These are phyloP conservation scores for Venturia aucupariae DNA, from an alignment of 2,329 filamentous ascomycete genomes.

Conservation along the genomic window DNA sequence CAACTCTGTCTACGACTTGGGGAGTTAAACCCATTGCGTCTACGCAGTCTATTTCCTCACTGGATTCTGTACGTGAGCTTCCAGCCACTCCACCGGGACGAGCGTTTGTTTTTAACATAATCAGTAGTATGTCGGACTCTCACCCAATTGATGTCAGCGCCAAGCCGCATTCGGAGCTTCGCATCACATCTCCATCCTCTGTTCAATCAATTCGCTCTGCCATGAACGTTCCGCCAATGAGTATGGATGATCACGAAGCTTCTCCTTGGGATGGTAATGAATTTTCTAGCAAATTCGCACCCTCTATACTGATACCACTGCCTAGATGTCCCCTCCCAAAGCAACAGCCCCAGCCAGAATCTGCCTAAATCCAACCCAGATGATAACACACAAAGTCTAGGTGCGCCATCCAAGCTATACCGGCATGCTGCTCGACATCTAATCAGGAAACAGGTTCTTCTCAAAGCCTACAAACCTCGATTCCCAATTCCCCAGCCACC, in stretches of 20 bases:
- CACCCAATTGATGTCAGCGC: neutral
- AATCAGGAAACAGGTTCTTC: neutral
- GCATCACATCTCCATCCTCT: neutral
- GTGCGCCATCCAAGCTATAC: conserved; percentile 16
- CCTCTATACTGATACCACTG: neutral
- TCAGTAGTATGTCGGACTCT: neutral
- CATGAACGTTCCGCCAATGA: conserved; percentile 10
- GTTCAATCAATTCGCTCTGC: conserved; percentile 4
- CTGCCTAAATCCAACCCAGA: conserved; percentile 30
- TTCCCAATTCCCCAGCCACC: neutral
- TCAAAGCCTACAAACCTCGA: neutral
- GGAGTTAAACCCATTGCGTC: neutral
- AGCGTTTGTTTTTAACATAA: neutral
- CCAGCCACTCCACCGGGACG: neutral
- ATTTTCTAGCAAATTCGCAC: neutral
- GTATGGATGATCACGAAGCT: conserved; percentile 34
- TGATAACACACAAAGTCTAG: conserved; percentile 21
- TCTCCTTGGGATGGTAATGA: conserved; percentile 34
- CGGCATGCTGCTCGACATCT: neutral
- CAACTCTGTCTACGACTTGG: neutral
- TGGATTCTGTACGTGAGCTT: too few species aligned
- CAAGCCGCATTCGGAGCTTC: neutral
- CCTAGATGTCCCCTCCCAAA: conserved; percentile 13
- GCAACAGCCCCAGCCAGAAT: conserved; percentile 18
- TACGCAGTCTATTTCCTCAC: neutral